Base-by-base conservation (phyloP, 1,284 basidiomycete genomes). In the Naganishia albida region DNA sequence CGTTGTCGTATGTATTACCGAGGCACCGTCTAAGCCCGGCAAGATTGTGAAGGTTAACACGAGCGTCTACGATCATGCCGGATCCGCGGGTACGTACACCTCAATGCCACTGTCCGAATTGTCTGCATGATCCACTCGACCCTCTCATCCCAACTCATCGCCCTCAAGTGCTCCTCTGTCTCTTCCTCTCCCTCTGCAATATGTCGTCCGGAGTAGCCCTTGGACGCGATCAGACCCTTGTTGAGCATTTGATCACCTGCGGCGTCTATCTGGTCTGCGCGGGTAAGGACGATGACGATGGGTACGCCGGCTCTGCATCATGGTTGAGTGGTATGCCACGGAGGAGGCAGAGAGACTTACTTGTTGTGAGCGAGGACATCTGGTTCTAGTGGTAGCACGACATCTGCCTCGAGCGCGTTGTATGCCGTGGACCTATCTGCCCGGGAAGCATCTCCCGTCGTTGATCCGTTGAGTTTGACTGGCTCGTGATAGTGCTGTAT, bases 71-170 rank as follows among this genome's bases (percentile, higher is more conserved):
- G 15, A 7, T 2, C 30, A 3, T 13, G 20, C 38, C 25, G 12
- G 26, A 8, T 15, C 18, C 18, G n/a, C 0, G 52, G 3, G 28
- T 34, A 82, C 91, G 74, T 72, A 93, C 93, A 96, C 78, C 91
- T 90, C 57, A 98, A 80, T 73, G 91, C 96, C 65, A 98, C 85
- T 0, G 92, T 92, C 34, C 95, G 85, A 60, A 99, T 82, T 25
- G 92, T 87, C 74, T 99, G 95, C 86, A 98, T 95, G 23, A 97
- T 84, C 60, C 90, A 90, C 77, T 99, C 95, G 54, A 93, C 94
- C 71, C 90, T 84, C 77, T 98, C 95, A 77, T 99, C 96, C 88
- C 92, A 94, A 72, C 90, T 89, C 13, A 85, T 88, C 0, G 86
- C 90, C 90, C 15, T 85, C 28, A 57, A 20, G 18, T 59, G 28